phyloP scores from a whole-genome alignment of 148 eudicot genomes.

The Silene latifolia region DNA sequence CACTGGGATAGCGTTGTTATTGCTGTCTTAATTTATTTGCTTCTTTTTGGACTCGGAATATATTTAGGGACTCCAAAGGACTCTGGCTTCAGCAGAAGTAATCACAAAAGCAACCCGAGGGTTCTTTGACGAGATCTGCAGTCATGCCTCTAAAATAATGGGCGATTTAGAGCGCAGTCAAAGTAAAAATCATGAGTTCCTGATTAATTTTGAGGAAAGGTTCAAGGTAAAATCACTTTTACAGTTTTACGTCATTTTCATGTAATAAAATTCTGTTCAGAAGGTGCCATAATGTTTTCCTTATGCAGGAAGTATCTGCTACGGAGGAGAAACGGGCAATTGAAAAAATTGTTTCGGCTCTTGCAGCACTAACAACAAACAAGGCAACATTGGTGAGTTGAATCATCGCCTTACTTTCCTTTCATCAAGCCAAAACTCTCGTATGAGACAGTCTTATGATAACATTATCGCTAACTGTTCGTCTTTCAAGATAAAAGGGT shows the following conservation, averaged over 20 bases:
- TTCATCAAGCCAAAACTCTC: neutral
- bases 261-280: neutral
- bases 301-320: constrained; percentile 62
- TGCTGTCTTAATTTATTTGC: neutral
- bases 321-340: constrained; percentile 67
- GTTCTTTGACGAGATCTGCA: constrained; percentile 55
- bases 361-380: constrained; percentile 51
- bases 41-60: constrained; percentile 6
- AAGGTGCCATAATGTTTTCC: constrained; percentile 11
- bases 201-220: constrained; percentile 49
- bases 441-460: too few relatives aligned
- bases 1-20: neutral
- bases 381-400: constrained; percentile 46
- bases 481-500: too few relatives aligned
- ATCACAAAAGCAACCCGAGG: constrained; percentile 55
- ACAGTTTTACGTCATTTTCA: neutral
- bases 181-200: constrained; percentile 34
- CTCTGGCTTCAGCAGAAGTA: constrained; percentile 54
- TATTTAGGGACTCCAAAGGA: constrained; percentile 54
- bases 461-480: too few relatives aligned
- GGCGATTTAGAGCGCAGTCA: constrained; percentile 51
- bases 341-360: constrained; percentile 58
- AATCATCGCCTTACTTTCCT: neutral
- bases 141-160: constrained; percentile 48
- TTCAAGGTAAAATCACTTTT: constrained; percentile 51